Evolutionary conservation across 306 rosid genomes (phyloP).

Genomic region (Quercus mongolica): DNA sequence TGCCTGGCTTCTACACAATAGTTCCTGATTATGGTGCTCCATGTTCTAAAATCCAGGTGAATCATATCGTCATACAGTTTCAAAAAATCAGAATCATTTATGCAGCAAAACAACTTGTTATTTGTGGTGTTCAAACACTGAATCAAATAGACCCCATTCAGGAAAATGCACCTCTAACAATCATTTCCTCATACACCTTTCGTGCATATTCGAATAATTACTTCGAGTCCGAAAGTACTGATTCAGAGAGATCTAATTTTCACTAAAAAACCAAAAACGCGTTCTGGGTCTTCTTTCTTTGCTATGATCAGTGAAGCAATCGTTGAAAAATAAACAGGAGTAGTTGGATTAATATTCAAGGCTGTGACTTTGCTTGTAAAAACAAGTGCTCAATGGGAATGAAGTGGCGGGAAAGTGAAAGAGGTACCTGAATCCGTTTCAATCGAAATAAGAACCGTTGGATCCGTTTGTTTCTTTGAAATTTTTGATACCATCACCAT

Average conservation of each 20-base stretch:
- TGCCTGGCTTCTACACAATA: constrained; percentile 40
- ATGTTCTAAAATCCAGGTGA: constrained; percentile 37
- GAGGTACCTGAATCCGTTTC: constrained; percentile 10
- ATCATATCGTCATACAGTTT: constrained; percentile 33
- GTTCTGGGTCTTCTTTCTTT: constrained; percentile 31
- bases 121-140: no score
- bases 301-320: constrained; percentile 47
- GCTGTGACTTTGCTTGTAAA: constrained; percentile 47
- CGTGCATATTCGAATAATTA: constrained; percentile 52
- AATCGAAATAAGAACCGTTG: no score
- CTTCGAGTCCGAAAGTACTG: constrained; percentile 34
- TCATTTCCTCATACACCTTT: constrained; percentile 65
- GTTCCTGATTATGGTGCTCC: constrained; percentile 42
- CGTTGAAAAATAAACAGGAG: constrained; percentile 18
- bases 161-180: constrained; percentile 30
- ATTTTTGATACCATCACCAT: no score
- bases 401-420: constrained; percentile 52
- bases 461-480: no score
- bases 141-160: constrained; percentile 27
- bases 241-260: neutral
- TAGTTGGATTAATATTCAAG: constrained; percentile 24
- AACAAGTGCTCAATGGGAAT: constrained; percentile 38
- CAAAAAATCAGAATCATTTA: neutral
- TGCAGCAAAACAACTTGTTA: no score
- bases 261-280: constrained; percentile 50